phyloP scores from a whole-genome alignment of 306 rosid genomes.

The Abrus pulchellus region DNA sequence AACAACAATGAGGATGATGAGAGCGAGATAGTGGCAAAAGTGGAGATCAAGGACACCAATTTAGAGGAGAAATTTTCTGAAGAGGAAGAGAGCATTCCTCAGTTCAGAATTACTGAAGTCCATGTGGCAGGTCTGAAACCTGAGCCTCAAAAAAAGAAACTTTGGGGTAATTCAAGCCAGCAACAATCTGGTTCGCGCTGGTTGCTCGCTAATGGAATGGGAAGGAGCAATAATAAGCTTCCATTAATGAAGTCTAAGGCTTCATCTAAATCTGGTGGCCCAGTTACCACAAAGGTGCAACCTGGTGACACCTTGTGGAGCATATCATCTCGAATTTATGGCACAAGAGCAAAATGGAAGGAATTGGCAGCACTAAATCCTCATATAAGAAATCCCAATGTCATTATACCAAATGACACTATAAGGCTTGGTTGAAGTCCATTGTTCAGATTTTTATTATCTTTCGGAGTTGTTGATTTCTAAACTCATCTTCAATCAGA shows the following conservation, averaged over 20 bases:
- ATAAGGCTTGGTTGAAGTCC: conserved; percentile 57
- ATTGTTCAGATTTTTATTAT: conserved; percentile 12
- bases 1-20: conserved; percentile 60
- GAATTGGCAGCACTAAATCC: conserved; percentile 69
- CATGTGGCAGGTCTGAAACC: conserved; percentile 79
- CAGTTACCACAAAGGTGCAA: conserved; percentile 69
- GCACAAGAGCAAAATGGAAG: conserved; percentile 71
- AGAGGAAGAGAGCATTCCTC: conserved; percentile 68
- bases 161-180: conserved; percentile 79
- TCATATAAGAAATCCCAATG: conserved; percentile 77
- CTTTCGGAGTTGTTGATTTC: conserved; percentile 16
- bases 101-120: conserved; percentile 84
- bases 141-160: conserved; percentile 63
- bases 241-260: conserved; percentile 70
- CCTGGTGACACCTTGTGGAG: conserved; percentile 91
- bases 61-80: conserved; percentile 58
- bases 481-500: not conserved
- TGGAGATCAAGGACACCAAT: conserved; percentile 53
- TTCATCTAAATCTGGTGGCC: conserved; percentile 58
- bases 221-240: conserved; percentile 71
- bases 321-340: conserved; percentile 71
- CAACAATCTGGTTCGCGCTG: conserved; percentile 94
- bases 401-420: conserved; percentile 66
- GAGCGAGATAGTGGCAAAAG: conserved; percentile 48
- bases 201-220: conserved; percentile 93